Conservation (phyloP, 352 stramenopile genomes). For the Phytophthora pisi region DNA sequence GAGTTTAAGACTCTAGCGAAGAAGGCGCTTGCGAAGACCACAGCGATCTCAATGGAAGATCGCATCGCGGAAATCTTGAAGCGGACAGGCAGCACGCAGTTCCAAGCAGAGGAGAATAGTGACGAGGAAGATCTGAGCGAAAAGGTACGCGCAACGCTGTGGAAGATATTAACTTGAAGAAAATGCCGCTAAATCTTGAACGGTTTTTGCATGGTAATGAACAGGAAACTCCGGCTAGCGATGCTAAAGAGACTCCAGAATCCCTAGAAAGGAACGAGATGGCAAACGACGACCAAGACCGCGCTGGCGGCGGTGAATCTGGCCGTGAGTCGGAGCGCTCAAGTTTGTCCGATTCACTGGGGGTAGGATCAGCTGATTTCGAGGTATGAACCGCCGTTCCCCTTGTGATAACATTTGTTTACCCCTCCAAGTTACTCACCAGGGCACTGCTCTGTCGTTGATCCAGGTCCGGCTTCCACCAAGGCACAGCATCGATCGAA, state of each 20-base stretch:
- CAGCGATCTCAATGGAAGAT: conserved; percentile 64
- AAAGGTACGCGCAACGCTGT: conserved; percentile 8
- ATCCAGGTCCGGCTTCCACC: conserved; percentile 54
- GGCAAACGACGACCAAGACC: background rate
- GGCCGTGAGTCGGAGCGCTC: conserved; percentile 32
- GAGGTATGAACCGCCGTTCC: conserved; percentile 42
- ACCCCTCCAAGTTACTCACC: background rate
- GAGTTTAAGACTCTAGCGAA: conserved; percentile 35
- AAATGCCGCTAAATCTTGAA: background rate
- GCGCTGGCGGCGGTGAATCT: conserved; percentile 10
- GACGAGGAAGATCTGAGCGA: conserved; percentile 31
- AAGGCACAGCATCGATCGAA: conserved; percentile 50
- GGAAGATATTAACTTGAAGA: background rate
- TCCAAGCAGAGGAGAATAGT: conserved; percentile 28
- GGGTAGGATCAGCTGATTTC: conserved; percentile 81
- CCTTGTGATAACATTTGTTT: background rate
- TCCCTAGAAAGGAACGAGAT: background rate
- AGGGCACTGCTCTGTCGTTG: background rate
- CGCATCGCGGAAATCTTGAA: conserved; percentile 79
- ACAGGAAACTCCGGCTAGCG: conserved; percentile 11
- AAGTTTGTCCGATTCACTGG: conserved; percentile 73
- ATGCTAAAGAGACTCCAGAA: conserved; percentile 11
- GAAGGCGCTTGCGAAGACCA: conserved; percentile 28
- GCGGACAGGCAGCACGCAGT: conserved; percentile 67
- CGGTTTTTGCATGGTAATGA: conserved; percentile 1